phyloP scores from a whole-genome alignment of 306 rosid genomes.

The Arachis hypogaea region DNA sequence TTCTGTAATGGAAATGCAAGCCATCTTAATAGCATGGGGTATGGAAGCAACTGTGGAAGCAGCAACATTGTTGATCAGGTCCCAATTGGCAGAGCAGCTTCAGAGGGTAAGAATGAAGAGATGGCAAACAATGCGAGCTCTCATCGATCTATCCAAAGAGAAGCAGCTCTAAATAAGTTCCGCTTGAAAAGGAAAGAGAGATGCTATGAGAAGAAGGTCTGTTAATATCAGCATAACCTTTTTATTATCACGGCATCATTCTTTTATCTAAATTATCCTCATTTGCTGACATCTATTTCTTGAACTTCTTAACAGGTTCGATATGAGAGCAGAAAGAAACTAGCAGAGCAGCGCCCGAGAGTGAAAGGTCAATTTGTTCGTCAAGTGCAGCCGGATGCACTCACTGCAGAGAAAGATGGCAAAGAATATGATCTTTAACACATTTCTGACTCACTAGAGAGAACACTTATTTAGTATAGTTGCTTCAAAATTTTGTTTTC shows the following conservation, averaged over 20 bases:
- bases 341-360: slow-evolving; percentile 98
- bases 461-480: slow-evolving; percentile 32
- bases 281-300: slow-evolving; percentile 32
- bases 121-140: slow-evolving; percentile 47
- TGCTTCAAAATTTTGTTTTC: slow-evolving; percentile 41
- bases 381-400: slow-evolving; percentile 51
- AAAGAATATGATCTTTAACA: slow-evolving; percentile 39
- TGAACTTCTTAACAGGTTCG: slow-evolving; percentile 68
- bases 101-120: slow-evolving; percentile 74
- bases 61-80: slow-evolving; percentile 63
- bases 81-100: slow-evolving; percentile 46
- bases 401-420: slow-evolving; percentile 48
- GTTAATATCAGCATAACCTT: slow-evolving; percentile 11
- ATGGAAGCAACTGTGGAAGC: slow-evolving; percentile 82
- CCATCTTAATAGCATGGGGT: slow-evolving; percentile 64
- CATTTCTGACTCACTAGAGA: slow-evolving; percentile 38
- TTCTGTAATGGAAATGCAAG: slow-evolving; percentile 69
- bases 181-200: slow-evolving; percentile 93
- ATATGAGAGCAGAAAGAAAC: slow-evolving; percentile 97
- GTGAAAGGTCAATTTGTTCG: slow-evolving; percentile 98
- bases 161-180: slow-evolving; percentile 87
- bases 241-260: slow-evolving; percentile 12
- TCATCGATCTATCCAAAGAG: slow-evolving; percentile 69
- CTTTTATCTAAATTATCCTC: background rate
- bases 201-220: slow-evolving; percentile 95